These are phyloP conservation scores for Aspergillaceae sp. DNA, from an alignment of 2,329 filamentous ascomycete species.

Conservation along the genomic window DNA sequence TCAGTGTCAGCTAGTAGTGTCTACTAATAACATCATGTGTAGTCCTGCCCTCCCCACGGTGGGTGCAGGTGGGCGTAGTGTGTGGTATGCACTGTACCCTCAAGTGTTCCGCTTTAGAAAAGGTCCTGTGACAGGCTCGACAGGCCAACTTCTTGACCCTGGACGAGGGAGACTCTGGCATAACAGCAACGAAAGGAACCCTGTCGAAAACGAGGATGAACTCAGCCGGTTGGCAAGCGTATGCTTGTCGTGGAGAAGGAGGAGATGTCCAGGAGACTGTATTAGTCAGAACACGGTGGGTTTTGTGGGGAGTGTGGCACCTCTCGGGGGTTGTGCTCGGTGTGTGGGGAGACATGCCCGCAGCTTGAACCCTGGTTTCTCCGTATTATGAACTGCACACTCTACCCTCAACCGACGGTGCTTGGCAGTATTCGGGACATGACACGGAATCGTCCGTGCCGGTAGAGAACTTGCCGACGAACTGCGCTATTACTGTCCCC, in stretches of 20 bases:
- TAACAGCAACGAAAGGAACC: conserved; percentile 1
- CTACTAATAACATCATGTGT: conserved; percentile 5
- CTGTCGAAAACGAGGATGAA: too few relatives aligned
- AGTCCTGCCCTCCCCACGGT: conserved; percentile 6
- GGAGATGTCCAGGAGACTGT: too few relatives aligned
- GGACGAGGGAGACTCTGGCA: conserved; percentile 5
- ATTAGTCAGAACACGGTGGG: conserved; percentile 8
- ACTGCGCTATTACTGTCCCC: too few relatives aligned
- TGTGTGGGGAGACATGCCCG: not conserved
- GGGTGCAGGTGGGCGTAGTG: conserved; percentile 2
- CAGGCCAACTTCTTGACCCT: conserved; percentile 27
- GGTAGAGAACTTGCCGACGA: too few relatives aligned
- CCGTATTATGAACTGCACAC: too few relatives aligned
- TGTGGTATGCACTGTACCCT: conserved; percentile 19
- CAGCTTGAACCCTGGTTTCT: too few relatives aligned
- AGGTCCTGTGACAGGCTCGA: conserved; percentile 33
- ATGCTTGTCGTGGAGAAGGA: not conserved
- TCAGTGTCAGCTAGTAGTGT: not conserved
- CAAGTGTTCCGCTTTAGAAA: conserved; percentile 36
- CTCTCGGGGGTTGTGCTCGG: conserved; percentile 2
- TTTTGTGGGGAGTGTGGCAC: conserved; percentile 18
- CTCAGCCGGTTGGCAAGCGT: too few relatives aligned
- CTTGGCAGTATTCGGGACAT: too few relatives aligned
- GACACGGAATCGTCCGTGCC: too few relatives aligned
- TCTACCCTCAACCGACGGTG: too few relatives aligned